These are phyloP conservation scores for Acacia concinna DNA, from an alignment of 331 rosid genomes.

Conservation along the genomic window DNA sequence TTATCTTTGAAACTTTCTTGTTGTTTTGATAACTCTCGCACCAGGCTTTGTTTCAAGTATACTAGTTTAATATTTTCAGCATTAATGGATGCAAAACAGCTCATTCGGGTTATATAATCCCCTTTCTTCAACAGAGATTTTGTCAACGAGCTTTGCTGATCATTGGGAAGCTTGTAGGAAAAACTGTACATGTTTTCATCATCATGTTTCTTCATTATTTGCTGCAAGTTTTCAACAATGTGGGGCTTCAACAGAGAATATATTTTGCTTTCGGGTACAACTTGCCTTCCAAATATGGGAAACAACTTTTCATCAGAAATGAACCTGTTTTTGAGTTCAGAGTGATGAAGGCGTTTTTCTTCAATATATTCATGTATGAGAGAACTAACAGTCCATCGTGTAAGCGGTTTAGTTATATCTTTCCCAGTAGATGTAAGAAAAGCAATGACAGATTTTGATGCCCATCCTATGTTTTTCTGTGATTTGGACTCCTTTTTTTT, in stretches of 20 bases:
- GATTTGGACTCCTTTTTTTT: conserved; percentile 17
- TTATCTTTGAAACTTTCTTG: conserved; percentile 42
- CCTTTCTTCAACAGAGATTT: conserved; percentile 36
- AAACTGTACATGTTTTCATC: conserved; percentile 7
- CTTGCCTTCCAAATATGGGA: conserved; percentile 50
- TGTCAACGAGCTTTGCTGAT: conserved; percentile 18
- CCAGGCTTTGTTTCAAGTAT: conserved; percentile 52
- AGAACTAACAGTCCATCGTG: conserved; percentile 34
- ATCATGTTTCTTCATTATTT: conserved; percentile 32
- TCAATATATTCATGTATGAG: conserved; percentile 51
- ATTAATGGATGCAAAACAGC: conserved; percentile 46
- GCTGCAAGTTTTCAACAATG: conserved; percentile 28
- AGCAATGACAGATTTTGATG: conserved; percentile 56
- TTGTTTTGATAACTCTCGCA: conserved; percentile 43
- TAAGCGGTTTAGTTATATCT: conserved; percentile 39
- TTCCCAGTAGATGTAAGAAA: conserved; percentile 63
- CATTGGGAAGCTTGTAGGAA: conserved; percentile 27
- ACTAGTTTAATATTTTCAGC: conserved; percentile 39
- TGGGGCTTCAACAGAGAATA: conserved; percentile 42
- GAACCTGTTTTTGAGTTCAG: conserved; percentile 41
- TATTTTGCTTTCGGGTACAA: conserved; percentile 30
- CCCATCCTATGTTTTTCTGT: conserved; percentile 49
- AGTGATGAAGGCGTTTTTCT: conserved; percentile 49
- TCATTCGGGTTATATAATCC: conserved; percentile 1
- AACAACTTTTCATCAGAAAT: conserved; percentile 50